phyloP scores from a whole-genome alignment of 768 basidiomycete genomes.

The Postia placenta region DNA sequence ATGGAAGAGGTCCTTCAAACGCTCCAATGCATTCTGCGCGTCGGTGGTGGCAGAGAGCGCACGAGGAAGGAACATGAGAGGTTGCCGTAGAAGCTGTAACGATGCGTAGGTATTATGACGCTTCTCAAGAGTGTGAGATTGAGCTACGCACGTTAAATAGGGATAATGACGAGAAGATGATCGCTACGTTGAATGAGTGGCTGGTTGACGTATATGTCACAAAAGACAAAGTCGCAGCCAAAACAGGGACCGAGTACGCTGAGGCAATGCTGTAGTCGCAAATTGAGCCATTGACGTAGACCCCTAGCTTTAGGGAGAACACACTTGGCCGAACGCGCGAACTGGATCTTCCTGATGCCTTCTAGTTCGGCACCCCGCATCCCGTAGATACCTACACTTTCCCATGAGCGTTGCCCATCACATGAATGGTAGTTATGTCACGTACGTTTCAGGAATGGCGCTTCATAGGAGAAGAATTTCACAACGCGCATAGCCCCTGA shows the following conservation, averaged over 20 bases:
- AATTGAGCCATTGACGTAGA: too few relatives aligned
- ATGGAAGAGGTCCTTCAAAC: constrained; percentile 41
- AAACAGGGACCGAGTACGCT: constrained; percentile 53
- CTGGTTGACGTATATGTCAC: constrained; percentile 56
- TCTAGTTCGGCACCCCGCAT: constrained; percentile 49
- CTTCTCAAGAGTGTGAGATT: neutral
- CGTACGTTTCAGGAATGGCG: constrained; percentile 58
- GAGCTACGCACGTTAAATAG: constrained; percentile 41
- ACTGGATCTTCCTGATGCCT: constrained; percentile 50
- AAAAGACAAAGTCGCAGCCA: constrained; percentile 63
- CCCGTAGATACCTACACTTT: constrained; percentile 42
- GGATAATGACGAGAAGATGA: constrained; percentile 63
- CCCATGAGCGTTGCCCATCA: neutral
- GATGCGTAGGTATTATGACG: constrained; percentile 1
- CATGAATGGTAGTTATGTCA: constrained; percentile 6
- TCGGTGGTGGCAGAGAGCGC: constrained; percentile 59
- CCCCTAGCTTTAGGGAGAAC: constrained; percentile 9
- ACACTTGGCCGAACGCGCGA: constrained; percentile 59
- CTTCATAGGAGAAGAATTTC: constrained; percentile 72
- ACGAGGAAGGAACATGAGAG: constrained; percentile 61
- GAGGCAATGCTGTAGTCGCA: constrained; percentile 42
- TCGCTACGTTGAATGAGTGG: constrained; percentile 52
- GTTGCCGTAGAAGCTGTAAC: constrained; percentile 55
- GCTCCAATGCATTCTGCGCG: constrained; percentile 53
- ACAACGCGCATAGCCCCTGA: constrained; percentile 64